Conservation (phyloP, 108 stramenopile species). For the Skeletonema menzelii region DNA sequence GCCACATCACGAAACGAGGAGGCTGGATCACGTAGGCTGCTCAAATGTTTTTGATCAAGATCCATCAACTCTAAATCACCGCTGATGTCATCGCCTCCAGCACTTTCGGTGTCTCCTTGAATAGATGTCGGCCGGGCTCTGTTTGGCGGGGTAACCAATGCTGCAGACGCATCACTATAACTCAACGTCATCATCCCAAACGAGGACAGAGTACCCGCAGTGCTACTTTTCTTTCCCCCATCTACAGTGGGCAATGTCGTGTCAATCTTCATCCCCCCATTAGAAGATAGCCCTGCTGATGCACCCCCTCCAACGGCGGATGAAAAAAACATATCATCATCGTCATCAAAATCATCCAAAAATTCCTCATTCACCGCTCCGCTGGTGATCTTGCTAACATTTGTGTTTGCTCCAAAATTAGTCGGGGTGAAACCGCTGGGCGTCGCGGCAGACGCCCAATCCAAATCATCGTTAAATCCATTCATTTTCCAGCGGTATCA, state of each 20-base stretch:
- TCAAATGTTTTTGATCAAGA: constrained; percentile 23
- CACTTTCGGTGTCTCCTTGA: not conserved
- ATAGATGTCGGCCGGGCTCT: not conserved
- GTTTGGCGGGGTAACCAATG: not conserved
- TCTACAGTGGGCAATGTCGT: not conserved
- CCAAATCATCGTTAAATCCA: not conserved
- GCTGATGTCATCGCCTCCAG: constrained; percentile 1
- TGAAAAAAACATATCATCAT: constrained; percentile 47
- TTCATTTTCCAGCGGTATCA: not conserved
- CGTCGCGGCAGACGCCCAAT: not conserved
- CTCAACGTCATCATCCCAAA: constrained; percentile 41
- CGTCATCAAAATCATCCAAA: constrained; percentile 44
- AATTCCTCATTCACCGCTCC: constrained; percentile 1
- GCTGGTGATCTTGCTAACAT: not conserved
- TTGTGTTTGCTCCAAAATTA: not conserved
- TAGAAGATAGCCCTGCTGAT: not conserved
- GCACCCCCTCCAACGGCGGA: constrained; percentile 1
- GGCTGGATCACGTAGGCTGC: constrained; percentile 19
- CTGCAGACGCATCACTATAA: constrained; percentile 10
- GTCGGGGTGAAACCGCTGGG: not conserved
- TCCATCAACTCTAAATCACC: constrained; percentile 27
- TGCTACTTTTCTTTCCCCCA: not conserved
- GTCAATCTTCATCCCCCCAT: not conserved
- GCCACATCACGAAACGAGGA: constrained; percentile 36
- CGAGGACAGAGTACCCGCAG: not conserved